Percentiles rank a stretch among this genome's conserved stretches.
Conservation (phyloP, 345 rosid genomes). For the Reutealis trisperma region DNA sequence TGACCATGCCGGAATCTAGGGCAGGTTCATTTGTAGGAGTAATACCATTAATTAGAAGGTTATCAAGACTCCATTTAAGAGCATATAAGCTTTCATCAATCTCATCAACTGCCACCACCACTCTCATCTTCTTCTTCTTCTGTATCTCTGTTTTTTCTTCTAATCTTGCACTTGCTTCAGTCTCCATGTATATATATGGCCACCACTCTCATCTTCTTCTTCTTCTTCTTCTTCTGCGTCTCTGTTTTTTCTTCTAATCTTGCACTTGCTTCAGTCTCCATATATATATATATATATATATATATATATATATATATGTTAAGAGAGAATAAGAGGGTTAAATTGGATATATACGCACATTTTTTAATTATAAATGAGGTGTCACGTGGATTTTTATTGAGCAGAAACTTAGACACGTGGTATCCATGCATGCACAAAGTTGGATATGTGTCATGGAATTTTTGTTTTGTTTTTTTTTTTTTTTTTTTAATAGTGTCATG, state of each 20-base stretch:
- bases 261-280: too few relatives aligned
- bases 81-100: slow-evolving; percentile 68
- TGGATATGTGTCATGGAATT: slow-evolving; percentile 16
- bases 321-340: too few relatives aligned
- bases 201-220: too few relatives aligned
- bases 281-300: too few relatives aligned
- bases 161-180: not conserved
- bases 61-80: slow-evolving; percentile 57
- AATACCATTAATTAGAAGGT: slow-evolving; percentile 24
- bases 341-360: too few relatives aligned
- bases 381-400: slow-evolving; percentile 17
- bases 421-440: slow-evolving; percentile 25
- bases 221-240: too few relatives aligned
- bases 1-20: slow-evolving; percentile 37
- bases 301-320: too few relatives aligned
- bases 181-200: slow-evolving; percentile 5
- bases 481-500: too few relatives aligned
- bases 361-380: not conserved
- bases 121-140: slow-evolving; percentile 38
- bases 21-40: slow-evolving; percentile 17
- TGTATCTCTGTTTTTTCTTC: slow-evolving; percentile 18
- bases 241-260: too few relatives aligned
- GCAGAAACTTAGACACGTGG: slow-evolving; percentile 12
- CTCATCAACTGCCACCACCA: slow-evolving; percentile 64
- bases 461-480: too few relatives aligned